Conservation (phyloP, 768 basidiomycete species). For the Suillus spraguei region DNA sequence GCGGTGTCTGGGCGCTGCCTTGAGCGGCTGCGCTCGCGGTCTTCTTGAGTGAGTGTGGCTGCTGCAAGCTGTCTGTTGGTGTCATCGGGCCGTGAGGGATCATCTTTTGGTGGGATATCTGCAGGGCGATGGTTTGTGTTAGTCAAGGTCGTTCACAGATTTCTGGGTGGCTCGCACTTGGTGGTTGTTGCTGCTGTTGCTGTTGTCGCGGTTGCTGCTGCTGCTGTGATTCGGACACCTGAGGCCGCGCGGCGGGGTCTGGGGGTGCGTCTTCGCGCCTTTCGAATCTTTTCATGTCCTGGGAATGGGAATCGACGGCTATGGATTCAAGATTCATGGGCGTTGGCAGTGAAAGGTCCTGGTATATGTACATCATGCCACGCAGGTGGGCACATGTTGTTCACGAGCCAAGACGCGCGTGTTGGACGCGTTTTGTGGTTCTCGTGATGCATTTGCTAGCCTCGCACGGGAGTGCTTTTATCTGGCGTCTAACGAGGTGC, state of each 20-base stretch:
- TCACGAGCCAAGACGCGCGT: conserved; percentile 2
- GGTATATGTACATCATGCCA: conserved; percentile 1
- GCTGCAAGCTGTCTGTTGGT: background rate
- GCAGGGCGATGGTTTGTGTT: background rate
- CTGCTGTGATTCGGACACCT: background rate
- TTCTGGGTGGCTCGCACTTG: background rate
- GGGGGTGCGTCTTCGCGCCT: conserved; percentile 1
- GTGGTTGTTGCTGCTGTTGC: background rate
- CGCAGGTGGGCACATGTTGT: conserved; percentile 2
- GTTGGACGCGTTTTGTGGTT: conserved; percentile 3
- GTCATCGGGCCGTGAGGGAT: background rate
- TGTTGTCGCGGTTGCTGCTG: background rate
- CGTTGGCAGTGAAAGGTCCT: background rate
- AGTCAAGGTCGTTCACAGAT: background rate
- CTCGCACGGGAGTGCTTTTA: background rate
- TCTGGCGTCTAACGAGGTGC: background rate
- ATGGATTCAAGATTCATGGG: background rate
- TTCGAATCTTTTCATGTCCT: background rate
- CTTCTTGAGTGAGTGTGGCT: background rate
- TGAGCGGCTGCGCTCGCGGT: background rate
- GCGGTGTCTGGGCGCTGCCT: background rate
- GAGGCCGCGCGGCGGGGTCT: background rate
- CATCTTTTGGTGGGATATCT: conserved; percentile 4
- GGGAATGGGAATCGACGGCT: background rate
- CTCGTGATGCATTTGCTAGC: background rate